Evolutionary conservation across 768 basidiomycete genomes (phyloP).

Genomic region (Pulveroboletus sp.): DNA sequence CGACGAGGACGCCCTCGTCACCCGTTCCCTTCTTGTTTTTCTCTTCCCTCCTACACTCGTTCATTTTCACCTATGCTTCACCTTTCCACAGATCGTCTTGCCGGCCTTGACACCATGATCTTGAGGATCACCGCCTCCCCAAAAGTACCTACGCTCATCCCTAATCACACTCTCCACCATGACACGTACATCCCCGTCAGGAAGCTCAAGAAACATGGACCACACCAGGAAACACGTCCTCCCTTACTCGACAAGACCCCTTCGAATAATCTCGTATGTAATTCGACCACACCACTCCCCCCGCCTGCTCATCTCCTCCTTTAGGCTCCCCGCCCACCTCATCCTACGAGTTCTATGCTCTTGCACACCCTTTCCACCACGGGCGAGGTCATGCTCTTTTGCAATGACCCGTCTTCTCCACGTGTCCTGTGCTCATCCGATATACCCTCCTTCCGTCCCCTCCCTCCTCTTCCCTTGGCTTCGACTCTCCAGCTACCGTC

Average conservation of each 20-base stretch:
- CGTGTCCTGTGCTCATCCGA: conserved; percentile 8
- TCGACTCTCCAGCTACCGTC: conserved; percentile 38
- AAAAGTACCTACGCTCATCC: conserved; percentile 27
- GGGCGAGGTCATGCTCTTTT: conserved; percentile 4
- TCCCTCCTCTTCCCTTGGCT: conserved; percentile 33
- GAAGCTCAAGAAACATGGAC: conserved; percentile 23
- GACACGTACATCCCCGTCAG: conserved; percentile 17
- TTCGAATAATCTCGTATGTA: conserved; percentile 28
- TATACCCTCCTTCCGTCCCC: conserved; percentile 23
- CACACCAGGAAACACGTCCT: conserved; percentile 18
- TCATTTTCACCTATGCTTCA: conserved; percentile 28
- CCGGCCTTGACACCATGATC: conserved; percentile 39
- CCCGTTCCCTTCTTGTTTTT: background rate
- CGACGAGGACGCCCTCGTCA: conserved; percentile 6
- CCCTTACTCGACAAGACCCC: conserved; percentile 33
- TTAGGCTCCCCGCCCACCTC: conserved; percentile 10
- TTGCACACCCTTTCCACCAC: conserved; percentile 4
- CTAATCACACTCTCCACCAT: conserved; percentile 17
- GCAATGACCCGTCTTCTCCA: conserved; percentile 13
- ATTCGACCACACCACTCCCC: conserved; percentile 2
- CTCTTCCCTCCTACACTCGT: conserved; percentile 8
- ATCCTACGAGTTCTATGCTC: conserved; percentile 17
- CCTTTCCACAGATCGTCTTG: conserved; percentile 38
- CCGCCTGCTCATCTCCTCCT: conserved; percentile 12
- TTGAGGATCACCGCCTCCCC: conserved; percentile 30